Percentiles rank a stretch among this genome's conserved stretches.
phyloP scores from a whole-genome alignment of 306 rosid genomes.

The Cucurbita argyrosperma region DNA sequence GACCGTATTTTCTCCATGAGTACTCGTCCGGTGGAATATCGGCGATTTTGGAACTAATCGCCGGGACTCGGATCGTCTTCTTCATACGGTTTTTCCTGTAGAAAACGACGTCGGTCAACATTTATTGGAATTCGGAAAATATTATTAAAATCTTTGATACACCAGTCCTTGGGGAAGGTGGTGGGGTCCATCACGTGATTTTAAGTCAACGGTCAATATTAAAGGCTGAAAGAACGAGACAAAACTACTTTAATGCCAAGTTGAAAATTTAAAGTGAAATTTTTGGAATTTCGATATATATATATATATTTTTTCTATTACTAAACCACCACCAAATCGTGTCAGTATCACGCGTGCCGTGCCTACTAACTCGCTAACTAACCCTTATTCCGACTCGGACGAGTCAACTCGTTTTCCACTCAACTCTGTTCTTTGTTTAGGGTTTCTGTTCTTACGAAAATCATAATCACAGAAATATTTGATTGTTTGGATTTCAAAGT shows the following conservation, averaged over 20 bases:
- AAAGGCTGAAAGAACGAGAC: not conserved
- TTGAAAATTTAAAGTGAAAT: not conserved
- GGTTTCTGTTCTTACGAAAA: not conserved
- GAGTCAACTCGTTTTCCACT: not conserved
- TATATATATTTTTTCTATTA: not conserved
- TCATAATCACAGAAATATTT: not conserved
- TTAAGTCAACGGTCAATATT: not conserved
- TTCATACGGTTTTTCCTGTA: constrained; percentile 69
- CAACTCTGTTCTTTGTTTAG: not conserved
- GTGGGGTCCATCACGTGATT: not conserved
- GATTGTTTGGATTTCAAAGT: not conserved
- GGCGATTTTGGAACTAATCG: constrained; percentile 66
- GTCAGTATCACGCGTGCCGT: constrained; percentile 34
- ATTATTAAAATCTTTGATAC: not conserved
- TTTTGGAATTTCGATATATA: not conserved
- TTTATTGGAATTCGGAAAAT: not conserved
- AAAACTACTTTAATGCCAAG: not conserved
- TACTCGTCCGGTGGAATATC: constrained; percentile 88
- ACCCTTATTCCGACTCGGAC: not conserved
- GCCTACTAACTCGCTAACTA: constrained; percentile 4
- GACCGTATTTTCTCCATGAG: constrained; percentile 94
- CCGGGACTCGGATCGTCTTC: constrained; percentile 62
- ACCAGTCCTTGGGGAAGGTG: not conserved
- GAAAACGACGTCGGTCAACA: not conserved
- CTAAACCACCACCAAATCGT: constrained; percentile 1